phyloP scores from a whole-genome alignment of 805 yeast genomes.

The Geotrichum ghanense region DNA sequence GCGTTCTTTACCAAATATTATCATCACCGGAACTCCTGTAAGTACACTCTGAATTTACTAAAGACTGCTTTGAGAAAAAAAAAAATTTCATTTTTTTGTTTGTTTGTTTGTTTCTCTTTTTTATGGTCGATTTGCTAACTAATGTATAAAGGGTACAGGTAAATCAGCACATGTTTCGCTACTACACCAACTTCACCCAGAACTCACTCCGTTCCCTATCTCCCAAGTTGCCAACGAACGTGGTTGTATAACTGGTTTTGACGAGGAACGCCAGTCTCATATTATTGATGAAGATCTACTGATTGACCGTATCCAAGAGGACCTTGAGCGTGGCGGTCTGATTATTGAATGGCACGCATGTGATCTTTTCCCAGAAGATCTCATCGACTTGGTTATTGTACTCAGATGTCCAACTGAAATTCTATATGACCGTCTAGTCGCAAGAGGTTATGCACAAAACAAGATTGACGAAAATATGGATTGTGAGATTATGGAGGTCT shows the following conservation, averaged over 20 bases:
- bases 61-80: too few relatives aligned
- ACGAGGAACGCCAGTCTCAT: slow-evolving; percentile 70
- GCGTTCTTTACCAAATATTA: slow-evolving; percentile 39
- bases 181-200: slow-evolving; percentile 40
- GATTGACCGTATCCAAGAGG: slow-evolving; percentile 68
- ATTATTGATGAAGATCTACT: slow-evolving; percentile 90
- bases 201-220: slow-evolving; percentile 47
- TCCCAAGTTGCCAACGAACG: slow-evolving; percentile 74
- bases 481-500: slow-evolving; percentile 93
- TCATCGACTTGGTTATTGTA: slow-evolving; percentile 87
- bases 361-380: slow-evolving; percentile 86
- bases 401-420: slow-evolving; percentile 63
- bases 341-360: slow-evolving; percentile 96
- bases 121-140: background rate
- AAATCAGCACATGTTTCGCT: slow-evolving; percentile 65
- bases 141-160: slow-evolving; percentile 47
- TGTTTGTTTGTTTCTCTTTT: background rate
- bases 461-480: slow-evolving; percentile 88
- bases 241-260: slow-evolving; percentile 72
- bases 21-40: slow-evolving; percentile 91
- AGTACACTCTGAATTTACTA: slow-evolving; percentile 11
- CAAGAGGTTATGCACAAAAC: slow-evolving; percentile 66
- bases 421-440: slow-evolving; percentile 62
- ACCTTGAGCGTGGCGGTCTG: slow-evolving; percentile 75
- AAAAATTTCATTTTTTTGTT: background rate